Base-by-base conservation (phyloP, 1,284 basidiomycete species). In the Ganoderma meredithae region DNA sequence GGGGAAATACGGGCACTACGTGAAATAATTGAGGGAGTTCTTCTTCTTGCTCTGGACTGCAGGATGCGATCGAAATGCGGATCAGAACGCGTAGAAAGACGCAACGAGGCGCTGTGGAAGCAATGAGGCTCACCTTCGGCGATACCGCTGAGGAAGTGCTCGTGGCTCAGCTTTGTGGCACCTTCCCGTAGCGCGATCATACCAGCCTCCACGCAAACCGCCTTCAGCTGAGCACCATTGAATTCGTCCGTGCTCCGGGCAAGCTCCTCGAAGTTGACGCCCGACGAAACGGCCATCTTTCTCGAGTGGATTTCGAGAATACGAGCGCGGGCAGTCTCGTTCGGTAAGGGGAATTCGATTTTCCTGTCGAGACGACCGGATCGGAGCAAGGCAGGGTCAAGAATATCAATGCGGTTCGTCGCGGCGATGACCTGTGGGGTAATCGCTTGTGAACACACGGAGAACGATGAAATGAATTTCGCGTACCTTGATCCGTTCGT, bases 181-280 rank as follows among this genome's bases (percentile, higher is more conserved):
- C 97, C 97, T 80, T 99, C 97, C 72, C 97, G 84, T 59, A 99
- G 83, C 22, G 97, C 94, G 77, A 99, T 97, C 98, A 99, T 99
- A 71, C 98, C 97, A 33, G 97, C 97, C 82, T 98, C 97, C 15
- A 99, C 93, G 83, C 97, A 96, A 25, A 98, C 92, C 41, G 96
- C 96, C 83, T 97, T 97, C 75, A 95, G 81, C 75, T 89, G 88
- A 3, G 88, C 88, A 27, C 87, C 91, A 77, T 93, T 93, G 84
- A 94, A 92, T 78, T 93, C 91, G 78, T 93, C 92, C 19, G 91
- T 93, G 67, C 86, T 89, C 69, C 91, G 81, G 13, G 92, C 91
- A 58, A 94, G 81, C 77, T 94, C 92, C 72, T 92, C 90, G 77
- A 87, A 94, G 80, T 94, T 93, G 74, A 94, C 91, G 73, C 89